These are phyloP conservation scores for Neurospora sp. DNA, from an alignment of 495 filamentous ascomycete genomes.

Conservation along the genomic window DNA sequence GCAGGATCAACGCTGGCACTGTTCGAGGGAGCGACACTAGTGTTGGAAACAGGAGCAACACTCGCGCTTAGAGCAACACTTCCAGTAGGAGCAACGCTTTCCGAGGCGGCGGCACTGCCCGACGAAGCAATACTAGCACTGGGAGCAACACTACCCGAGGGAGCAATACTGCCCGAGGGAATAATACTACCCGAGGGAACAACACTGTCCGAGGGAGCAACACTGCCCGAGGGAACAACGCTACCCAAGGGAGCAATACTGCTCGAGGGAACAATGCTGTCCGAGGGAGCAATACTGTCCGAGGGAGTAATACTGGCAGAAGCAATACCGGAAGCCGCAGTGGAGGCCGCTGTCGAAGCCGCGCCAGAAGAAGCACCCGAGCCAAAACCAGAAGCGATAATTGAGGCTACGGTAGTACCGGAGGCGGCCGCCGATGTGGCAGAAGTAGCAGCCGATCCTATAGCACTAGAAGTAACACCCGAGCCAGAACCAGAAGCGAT, in stretches of 20 bases:
- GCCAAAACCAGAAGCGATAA: background rate
- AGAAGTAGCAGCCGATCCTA: background rate
- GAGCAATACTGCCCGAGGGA: background rate
- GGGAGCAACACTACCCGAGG: background rate
- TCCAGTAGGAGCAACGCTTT: background rate
- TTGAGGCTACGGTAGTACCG: background rate
- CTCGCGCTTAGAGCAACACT: background rate
- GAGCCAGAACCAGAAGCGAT: background rate
- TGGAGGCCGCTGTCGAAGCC: background rate
- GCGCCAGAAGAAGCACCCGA: background rate
- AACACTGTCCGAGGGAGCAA: background rate
- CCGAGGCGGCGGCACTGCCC: background rate
- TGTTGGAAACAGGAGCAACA: background rate
- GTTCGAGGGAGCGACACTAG: background rate
- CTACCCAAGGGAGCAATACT: background rate
- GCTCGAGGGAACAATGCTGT: too few species aligned
- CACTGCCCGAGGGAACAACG: background rate
- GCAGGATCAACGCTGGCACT: background rate
- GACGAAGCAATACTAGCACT: background rate
- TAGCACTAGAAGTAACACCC: background rate
- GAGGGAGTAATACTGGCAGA: background rate
- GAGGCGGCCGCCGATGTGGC: background rate
- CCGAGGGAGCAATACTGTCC: accelerated
- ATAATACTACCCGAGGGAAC: background rate
- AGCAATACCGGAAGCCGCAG: background rate